A percentile compares a stretch with the other conserved stretches of the same genome.
Conservation (phyloP, 129 eudicot species). For the Helianthus tuberosus region DNA sequence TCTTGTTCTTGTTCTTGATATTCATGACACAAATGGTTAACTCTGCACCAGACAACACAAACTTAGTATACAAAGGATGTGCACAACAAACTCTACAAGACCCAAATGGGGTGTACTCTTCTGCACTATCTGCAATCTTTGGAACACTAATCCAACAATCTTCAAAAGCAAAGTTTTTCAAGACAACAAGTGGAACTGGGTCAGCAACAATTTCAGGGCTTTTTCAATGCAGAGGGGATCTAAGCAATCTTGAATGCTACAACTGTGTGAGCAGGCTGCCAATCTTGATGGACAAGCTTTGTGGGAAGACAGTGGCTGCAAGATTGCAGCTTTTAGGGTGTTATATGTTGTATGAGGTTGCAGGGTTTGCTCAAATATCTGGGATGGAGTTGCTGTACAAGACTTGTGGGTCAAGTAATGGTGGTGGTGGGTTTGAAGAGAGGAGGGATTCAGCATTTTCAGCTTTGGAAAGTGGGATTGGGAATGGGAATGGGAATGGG, state of each 20-base stretch:
- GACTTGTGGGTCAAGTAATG: constrained; percentile 61
- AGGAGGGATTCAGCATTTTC: constrained; percentile 79
- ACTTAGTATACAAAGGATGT: constrained; percentile 88
- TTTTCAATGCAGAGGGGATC: constrained; percentile 87
- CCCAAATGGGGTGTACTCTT: constrained; percentile 80
- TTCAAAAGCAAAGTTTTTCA: constrained; percentile 71
- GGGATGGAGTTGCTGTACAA: constrained; percentile 84
- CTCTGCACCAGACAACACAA: constrained; percentile 66
- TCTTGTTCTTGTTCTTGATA: constrained; percentile 28
- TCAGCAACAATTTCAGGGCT: constrained; percentile 67
- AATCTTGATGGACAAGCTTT: constrained; percentile 72
- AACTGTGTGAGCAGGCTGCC: constrained; percentile 74
- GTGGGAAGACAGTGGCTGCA: constrained; percentile 78
- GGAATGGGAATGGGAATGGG: constrained; percentile 50
- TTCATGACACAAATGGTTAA: constrained; percentile 29
- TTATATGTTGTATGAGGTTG: constrained; percentile 81
- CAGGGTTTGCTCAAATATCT: constrained; percentile 73
- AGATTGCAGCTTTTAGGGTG: constrained; percentile 84
- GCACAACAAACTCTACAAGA: constrained; percentile 72
- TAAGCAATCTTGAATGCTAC: constrained; percentile 74
- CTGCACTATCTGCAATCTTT: constrained; percentile 74
- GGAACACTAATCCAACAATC: constrained; percentile 78
- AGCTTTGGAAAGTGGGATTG: constrained; percentile 62
- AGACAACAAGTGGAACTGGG: constrained; percentile 66
- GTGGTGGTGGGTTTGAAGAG: constrained; percentile 73